Conservation (phyloP, 2,329 filamentous ascomycete genomes). For the Penicillium sp. region DNA sequence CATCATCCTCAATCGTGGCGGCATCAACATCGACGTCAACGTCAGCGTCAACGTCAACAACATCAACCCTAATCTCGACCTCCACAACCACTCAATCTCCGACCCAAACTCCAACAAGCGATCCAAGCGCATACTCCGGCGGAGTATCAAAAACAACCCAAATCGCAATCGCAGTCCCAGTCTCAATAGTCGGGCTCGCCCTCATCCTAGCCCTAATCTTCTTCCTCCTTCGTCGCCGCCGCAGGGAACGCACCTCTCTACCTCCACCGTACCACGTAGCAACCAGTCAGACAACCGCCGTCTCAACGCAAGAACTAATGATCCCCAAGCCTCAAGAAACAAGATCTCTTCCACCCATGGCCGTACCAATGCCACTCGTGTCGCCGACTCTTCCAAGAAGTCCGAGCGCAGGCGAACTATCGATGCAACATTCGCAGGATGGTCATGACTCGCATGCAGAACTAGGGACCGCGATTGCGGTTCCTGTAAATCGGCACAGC, state of each 20-base stretch:
- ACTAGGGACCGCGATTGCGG: constrained; percentile 12
- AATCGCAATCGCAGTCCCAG: constrained; percentile 37
- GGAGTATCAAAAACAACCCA: constrained; percentile 24
- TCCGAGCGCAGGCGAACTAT: background rate
- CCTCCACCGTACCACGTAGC: constrained; percentile 10
- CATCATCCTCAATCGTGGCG: background rate
- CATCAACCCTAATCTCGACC: background rate
- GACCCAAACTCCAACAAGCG: background rate
- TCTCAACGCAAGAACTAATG: constrained; percentile 18
- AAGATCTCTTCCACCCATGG: background rate
- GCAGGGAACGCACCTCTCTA: constrained; percentile 10
- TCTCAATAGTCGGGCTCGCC: constrained; percentile 30
- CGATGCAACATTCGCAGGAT: background rate
- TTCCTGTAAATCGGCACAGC: constrained; percentile 13
- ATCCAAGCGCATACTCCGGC: constrained; percentile 5
- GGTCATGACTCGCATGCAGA: constrained; percentile 6
- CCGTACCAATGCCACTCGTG: constrained; percentile 7
- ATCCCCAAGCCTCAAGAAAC: background rate
- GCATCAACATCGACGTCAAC: background rate
- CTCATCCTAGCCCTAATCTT: constrained; percentile 26
- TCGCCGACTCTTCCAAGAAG: background rate
- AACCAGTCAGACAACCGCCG: constrained; percentile 4
- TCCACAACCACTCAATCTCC: background rate
- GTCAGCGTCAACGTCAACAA: background rate
- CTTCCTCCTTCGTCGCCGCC: constrained; percentile 28